Evolutionary conservation across 495 filamentous ascomycete species (phyloP), one percentile per base, ranked within the genome.

Genomic region (Aspergillus ellipticus): DNA sequence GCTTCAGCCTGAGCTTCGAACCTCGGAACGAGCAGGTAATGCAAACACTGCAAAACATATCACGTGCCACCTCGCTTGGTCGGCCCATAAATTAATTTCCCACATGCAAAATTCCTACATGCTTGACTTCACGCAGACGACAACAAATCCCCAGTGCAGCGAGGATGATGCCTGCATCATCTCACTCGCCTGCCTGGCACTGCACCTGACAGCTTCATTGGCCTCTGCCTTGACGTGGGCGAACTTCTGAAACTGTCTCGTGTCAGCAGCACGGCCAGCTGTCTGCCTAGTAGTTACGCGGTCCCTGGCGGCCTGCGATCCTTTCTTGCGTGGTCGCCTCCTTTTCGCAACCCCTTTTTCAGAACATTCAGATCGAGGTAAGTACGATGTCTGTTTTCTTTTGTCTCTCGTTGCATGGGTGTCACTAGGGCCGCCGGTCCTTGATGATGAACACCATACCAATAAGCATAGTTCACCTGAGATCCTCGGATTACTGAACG

Each of bases 391-490:
- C 24, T 3, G 17, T 42, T 26, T 53, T 33, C 22, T 19, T 42
- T 22, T 19, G 26, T 43, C 22, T 42, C 16, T 28, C 37, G 49
- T 53, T 22, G 26, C n/a, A 41, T 21, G 20, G 19, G 31, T 39
- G 50, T 43, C 45, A 16, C 22, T 2, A 17, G 45, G 45, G 13
- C 45, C 2, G 29, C 24, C 22, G 20, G 17, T 56, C 46, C 42
- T 60, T 58, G 43, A 70, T 78, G 75, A 78, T 78, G 75, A 78
- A 62, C 69, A 73, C 68, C 66, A 65, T 67, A 67, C 62, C 64
- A 56, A 60, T 65, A 76, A 74, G 75, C 74, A 76, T 78, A 78
- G 75, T 78, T 78, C 75, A 78, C 65, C 74, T 76, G 74, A 75
- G 65, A 65, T 78, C 73, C 76, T 71, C 68, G 68, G 71, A 71